Conservation (phyloP, 192 early-diverging fungal genomes). For the Jimgerdemannia flammicorona region DNA sequence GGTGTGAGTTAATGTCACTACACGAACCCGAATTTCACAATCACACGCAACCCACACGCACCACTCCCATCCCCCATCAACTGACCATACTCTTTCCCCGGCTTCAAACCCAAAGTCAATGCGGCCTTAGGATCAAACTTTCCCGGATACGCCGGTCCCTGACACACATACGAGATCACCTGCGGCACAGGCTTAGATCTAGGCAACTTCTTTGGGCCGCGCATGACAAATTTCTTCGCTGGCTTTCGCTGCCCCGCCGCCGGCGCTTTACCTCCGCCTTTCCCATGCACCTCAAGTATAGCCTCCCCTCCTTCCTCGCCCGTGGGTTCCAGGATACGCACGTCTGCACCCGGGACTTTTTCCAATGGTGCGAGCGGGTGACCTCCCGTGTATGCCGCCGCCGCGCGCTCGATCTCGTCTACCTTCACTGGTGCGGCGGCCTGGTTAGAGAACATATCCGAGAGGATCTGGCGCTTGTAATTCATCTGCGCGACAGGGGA, state of each 20-base stretch:
- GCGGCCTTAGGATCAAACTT: slow-evolving; percentile 78
- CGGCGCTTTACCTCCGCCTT: background rate
- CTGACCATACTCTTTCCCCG: slow-evolving; percentile 57
- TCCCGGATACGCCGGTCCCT: slow-evolving; percentile 68
- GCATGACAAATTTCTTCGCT: background rate
- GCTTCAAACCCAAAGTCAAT: slow-evolving; percentile 57
- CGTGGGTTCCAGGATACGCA: background rate
- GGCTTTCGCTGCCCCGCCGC: no score
- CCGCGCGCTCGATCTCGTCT: background rate
- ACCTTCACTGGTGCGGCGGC: background rate
- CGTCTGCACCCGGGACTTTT: background rate
- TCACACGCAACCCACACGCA: background rate
- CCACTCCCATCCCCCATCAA: background rate
- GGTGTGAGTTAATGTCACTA: background rate
- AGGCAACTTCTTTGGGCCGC: slow-evolving; percentile 25
- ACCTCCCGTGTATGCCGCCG: background rate
- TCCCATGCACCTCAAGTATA: background rate
- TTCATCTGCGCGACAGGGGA: background rate
- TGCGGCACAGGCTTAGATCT: slow-evolving; percentile 43
- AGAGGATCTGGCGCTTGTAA: background rate
- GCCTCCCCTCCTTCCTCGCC: background rate
- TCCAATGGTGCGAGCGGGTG: background rate
- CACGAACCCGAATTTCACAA: background rate
- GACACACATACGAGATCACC: slow-evolving; percentile 69
- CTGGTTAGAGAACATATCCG: background rate